A percentile compares a stretch with the other conserved stretches of the same genome.
Evolutionary conservation across 345 rosid species (phyloP).

Genomic region (Isatis tinctoria): DNA sequence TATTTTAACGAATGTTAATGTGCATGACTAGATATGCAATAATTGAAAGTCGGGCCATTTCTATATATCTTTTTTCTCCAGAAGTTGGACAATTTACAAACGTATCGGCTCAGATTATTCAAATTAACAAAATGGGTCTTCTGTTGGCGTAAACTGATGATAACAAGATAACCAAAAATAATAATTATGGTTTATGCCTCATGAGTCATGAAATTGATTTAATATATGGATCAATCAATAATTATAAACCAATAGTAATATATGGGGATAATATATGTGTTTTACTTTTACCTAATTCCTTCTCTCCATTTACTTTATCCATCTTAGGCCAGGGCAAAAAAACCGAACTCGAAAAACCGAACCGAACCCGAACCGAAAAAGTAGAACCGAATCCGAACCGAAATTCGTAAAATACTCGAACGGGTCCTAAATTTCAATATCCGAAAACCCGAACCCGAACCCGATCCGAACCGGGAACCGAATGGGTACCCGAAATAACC

Average conservation of each 20-base stretch:
- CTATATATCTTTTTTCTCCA: background rate
- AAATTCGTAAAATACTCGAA: no score
- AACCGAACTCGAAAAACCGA: no score
- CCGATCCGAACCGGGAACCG: no score
- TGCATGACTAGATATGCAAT: conserved; percentile 32
- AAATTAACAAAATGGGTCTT: background rate
- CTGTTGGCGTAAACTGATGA: background rate
- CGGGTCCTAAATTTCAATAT: no score
- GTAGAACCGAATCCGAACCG: no score
- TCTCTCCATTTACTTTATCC: background rate
- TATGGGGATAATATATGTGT: background rate
- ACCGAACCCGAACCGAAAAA: no score
- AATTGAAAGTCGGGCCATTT: background rate
- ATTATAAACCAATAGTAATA: background rate
- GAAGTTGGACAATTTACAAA: background rate
- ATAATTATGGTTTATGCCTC: background rate
- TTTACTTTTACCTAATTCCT: background rate
- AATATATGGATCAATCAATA: background rate
- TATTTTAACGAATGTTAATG: conserved; percentile 13
- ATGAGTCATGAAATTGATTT: background rate
- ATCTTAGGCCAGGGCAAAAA: no score
- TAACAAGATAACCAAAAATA: background rate
- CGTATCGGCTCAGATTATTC: background rate
- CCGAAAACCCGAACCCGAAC: no score
- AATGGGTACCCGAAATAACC: no score